Conservation (phyloP, 1,139 yeast genomes). For the Taphrina sp. region DNA sequence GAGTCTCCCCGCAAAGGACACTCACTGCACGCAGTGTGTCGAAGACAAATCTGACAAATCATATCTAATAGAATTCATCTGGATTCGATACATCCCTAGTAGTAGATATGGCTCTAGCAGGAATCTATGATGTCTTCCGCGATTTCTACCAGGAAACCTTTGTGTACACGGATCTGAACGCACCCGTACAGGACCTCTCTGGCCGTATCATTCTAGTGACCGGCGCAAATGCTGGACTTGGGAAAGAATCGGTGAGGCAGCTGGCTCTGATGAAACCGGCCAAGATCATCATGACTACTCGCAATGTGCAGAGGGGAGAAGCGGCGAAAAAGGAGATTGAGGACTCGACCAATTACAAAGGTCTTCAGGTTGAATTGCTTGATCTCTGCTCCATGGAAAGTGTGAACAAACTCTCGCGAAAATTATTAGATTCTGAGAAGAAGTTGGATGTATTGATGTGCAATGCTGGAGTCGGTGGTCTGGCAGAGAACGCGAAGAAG, state of each 20-base stretch:
- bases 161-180: slow-evolving; percentile 21
- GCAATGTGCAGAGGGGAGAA: slow-evolving; percentile 35
- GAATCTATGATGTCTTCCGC: slow-evolving; percentile 17
- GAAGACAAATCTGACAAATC: too few relatives aligned
- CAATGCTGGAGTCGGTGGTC: slow-evolving; percentile 36
- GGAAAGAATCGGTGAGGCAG: slow-evolving; percentile 37
- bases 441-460: slow-evolving; percentile 36
- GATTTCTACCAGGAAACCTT: slow-evolving; percentile 17
- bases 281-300: slow-evolving; percentile 27
- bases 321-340: slow-evolving; percentile 40
- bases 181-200: slow-evolving; percentile 38
- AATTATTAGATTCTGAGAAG: slow-evolving; percentile 34
- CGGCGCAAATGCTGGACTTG: slow-evolving; percentile 36
- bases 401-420: slow-evolving; percentile 35
- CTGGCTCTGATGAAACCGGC: slow-evolving; percentile 27
- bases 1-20: too few relatives aligned
- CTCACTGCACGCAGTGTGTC: too few relatives aligned
- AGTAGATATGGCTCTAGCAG: too few relatives aligned
- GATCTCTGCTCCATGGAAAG: slow-evolving; percentile 45
- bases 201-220: slow-evolving; percentile 43
- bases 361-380: slow-evolving; percentile 17
- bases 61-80: too few relatives aligned
- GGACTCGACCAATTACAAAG: slow-evolving; percentile 5
- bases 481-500: slow-evolving; percentile 29
- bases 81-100: too few relatives aligned